Percentiles rank a stretch among this genome's conserved stretches.
Evolutionary conservation across 2,329 filamentous ascomycete genomes (phyloP).

Genomic region (Claviceps sp.): DNA sequence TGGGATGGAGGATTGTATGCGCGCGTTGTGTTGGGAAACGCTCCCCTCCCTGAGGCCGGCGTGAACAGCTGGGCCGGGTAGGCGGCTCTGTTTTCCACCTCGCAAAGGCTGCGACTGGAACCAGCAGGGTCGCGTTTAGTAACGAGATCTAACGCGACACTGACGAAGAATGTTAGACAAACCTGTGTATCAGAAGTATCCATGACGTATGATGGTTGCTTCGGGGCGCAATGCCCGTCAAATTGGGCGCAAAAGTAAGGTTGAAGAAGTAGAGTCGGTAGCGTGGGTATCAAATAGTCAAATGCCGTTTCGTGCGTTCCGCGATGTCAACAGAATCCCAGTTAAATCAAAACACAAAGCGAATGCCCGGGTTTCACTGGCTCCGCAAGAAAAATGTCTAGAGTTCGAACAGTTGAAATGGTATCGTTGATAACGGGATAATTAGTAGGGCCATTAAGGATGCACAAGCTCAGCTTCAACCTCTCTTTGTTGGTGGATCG

Average conservation of each 20-base stretch:
- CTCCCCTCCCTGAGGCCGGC: constrained; percentile 36
- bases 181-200: constrained; percentile 20
- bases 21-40: constrained; percentile 47
- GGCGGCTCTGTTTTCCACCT: constrained; percentile 18
- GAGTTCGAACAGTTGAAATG: background rate
- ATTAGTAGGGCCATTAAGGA: background rate
- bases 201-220: constrained; percentile 16
- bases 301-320: constrained; percentile 23
- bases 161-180: constrained; percentile 1
- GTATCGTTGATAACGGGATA: background rate
- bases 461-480: background rate
- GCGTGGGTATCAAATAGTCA: constrained; percentile 19
- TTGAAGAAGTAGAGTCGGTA: constrained; percentile 4
- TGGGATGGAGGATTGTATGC: constrained; percentile 29
- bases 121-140: background rate
- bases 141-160: background rate
- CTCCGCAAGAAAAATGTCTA: background rate
- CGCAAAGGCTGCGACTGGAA: constrained; percentile 13
- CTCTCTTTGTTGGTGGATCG: constrained; percentile 1
- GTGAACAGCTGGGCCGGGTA: constrained; percentile 17
- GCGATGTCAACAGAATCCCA: constrained; percentile 11
- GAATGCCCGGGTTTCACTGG: background rate
- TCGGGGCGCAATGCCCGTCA: constrained; percentile 7
- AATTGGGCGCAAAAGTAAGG: background rate
- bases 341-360: constrained; percentile 3